Base-by-base conservation (phyloP, 1,284 basidiomycete species). In the Butyriboletus appendiculatus region DNA sequence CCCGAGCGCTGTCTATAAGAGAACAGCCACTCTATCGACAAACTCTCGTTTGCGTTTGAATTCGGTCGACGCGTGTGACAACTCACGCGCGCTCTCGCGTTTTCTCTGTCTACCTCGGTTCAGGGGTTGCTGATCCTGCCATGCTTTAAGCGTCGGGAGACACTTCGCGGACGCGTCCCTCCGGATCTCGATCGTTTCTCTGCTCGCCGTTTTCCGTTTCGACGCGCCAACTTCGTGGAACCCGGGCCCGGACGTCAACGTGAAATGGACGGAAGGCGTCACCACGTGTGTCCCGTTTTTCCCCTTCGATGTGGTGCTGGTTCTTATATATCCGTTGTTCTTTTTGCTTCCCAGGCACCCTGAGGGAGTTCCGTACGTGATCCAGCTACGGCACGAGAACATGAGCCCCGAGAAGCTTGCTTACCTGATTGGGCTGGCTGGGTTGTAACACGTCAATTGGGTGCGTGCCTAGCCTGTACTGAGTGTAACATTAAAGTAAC, bases 51-150 rank as follows among this genome's bases (percentile, higher is more conserved):
- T 52, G 67, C 67, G 0, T 80, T 76, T 57, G 79, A 80, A 11
- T 81, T 78, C 56, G 80, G 80, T 32, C 64, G 74, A 26, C 70
- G 80, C 8, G 63, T 74, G 71, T 58, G 77, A 76, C 76, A 8
- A 48, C 20, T 22, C 7, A 57, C 7, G 49, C 28, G n/a, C 54
- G 15, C n/a, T 3, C 1, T 58, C 9, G 16, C 41, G 38, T 44
- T 7, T 22, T 28, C 5, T 20, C 11, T 15, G 14, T 30, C 6
- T 15, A 20, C 11, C 28, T 32, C 3, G 14, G 16, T 22, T 45
- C n/a, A 15, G 15, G 26, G 16, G 7, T 18, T 20, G 11, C 20
- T 61, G 38, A 41, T 42, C 46, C 5, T 30, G 14, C 3, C 30
- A 44, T 20, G 26, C 1, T 6, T 7, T 30, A 53, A 53, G 56